A percentile compares a stretch with the other conserved stretches of the same genome.
Evolutionary conservation across 2,329 filamentous ascomycete species (phyloP).

Genomic region (Ophiostoma triangulosporum): DNA sequence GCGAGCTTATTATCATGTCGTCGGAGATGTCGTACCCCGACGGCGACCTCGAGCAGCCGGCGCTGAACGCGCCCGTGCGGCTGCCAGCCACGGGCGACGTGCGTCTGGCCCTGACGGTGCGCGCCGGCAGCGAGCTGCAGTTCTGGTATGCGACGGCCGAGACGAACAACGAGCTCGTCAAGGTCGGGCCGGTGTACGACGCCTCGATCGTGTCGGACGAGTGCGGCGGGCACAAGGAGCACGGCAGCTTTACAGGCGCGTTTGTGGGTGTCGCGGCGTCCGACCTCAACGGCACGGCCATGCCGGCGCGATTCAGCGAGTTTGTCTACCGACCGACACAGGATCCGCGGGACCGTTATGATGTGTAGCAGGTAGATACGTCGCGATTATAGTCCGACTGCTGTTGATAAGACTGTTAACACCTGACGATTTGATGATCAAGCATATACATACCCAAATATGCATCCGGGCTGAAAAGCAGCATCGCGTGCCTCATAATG

Average conservation of each 20-base stretch:
- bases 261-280: conserved; percentile 44
- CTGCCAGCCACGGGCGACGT: conserved; percentile 44
- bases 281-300: conserved; percentile 38
- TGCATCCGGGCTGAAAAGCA: too few relatives aligned
- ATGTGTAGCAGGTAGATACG: conserved; percentile 13
- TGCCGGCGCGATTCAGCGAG: conserved; percentile 35
- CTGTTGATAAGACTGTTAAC: background rate
- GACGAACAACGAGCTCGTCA: conserved; percentile 22
- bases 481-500: too few relatives aligned
- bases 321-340: conserved; percentile 37
- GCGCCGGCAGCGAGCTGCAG: conserved; percentile 38
- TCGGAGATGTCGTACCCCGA: conserved; percentile 44
- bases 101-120: conserved; percentile 34
- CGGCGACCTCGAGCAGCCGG: conserved; percentile 26
- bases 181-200: conserved; percentile 42
- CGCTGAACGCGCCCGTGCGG: conserved; percentile 29
- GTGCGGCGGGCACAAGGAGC: conserved; percentile 45
- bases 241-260: conserved; percentile 51
- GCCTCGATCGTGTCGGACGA: conserved; percentile 48
- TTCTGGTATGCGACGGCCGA: conserved; percentile 40
- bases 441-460: too few relatives aligned
- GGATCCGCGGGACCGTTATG: conserved; percentile 35
- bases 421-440: background rate
- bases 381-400: background rate
- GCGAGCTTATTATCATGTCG: conserved; percentile 42